Base-by-base conservation (phyloP, 2,329 filamentous ascomycete genomes). In the Microsporum audouinii region DNA sequence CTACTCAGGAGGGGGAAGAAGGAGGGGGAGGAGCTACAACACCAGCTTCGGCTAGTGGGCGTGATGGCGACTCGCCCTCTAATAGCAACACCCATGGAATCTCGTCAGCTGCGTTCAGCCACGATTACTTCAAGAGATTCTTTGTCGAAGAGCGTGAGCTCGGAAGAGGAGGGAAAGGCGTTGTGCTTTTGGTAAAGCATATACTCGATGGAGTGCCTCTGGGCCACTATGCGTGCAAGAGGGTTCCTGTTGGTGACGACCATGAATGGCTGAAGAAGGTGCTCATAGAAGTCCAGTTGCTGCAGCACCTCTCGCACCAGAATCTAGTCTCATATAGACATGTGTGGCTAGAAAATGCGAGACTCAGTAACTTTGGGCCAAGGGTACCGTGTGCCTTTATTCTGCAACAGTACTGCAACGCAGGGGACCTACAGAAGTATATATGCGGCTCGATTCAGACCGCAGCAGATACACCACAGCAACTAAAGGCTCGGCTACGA, bases 321-420 rank as follows among this genome's bases (percentile, higher is more conserved):
- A 99, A 99, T 65, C 80, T 99, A 6, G 94, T 99, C 0, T 95
- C 91, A 0, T 99, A 99, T 72, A 87, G 92, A 5, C 94, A 97
- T 75, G 94, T 96, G 36, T 99, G 94, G 94, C 81, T 99, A 14
- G 92, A 99, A 72, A 88, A 96, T 71, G 86, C 88, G 59, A 84
- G 88, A 66, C 83, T 95, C 59, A 92, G 83, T 64, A 86, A 84
- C 1, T 99, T 99, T 71, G 88, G 91, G 0, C 94, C 95, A 0
- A 90, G 85, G 60, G 91, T 99, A 0, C 91, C 91, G 8, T 97
- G 92, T 69, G 91, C 92, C 3, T 99, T 96, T 71, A 99, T 99
- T 61, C 80, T 99, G 5, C 94, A 99, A 71, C 91, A 99, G 70
- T 99, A 96, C 69, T 99, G 95, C 77, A 97, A 99, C 71, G 82